Percentiles rank a stretch among this genome's conserved stretches.
Conservation (phyloP, 176 grass and related monocot genomes). For the Aegilops bicornis region DNA sequence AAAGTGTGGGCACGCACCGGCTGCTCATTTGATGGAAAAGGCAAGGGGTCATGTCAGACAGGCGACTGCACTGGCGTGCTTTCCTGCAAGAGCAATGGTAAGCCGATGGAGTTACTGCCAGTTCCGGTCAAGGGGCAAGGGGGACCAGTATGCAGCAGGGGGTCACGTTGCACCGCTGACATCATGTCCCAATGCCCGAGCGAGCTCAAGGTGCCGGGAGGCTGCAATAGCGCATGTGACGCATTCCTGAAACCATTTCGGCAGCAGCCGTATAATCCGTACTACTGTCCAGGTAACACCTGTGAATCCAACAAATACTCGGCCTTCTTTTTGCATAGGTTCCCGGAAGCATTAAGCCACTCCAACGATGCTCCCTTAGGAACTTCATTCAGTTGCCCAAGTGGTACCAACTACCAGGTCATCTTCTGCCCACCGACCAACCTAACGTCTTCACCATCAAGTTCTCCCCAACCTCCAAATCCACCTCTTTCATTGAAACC, state of each 20-base stretch:
- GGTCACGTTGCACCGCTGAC: background rate
- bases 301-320: slow-evolving; percentile 22
- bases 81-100: rapidly evolving
- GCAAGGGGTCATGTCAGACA: slow-evolving; percentile 14
- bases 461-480: background rate
- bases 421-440: slow-evolving; percentile 22
- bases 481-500: no score
- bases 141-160: background rate
- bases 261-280: no score
- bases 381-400: no score
- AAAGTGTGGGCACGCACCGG: background rate
- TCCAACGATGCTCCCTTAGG: no score
- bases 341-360: background rate
- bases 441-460: background rate
- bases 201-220: slow-evolving; percentile 18
- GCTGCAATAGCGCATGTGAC: slow-evolving; percentile 23
- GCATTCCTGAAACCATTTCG: no score
- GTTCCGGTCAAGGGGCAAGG: background rate
- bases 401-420: no score
- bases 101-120: slow-evolving; percentile 37
- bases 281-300: background rate
- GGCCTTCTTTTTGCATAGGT: slow-evolving; percentile 9
- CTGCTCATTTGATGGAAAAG: slow-evolving; percentile 3
- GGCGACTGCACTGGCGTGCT: slow-evolving; percentile 1
- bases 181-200: slow-evolving; percentile 14